Percentiles rank a stretch among this genome's conserved stretches.
Conservation (phyloP, 2,329 filamentous ascomycete genomes). For the Triangularia setosa region DNA sequence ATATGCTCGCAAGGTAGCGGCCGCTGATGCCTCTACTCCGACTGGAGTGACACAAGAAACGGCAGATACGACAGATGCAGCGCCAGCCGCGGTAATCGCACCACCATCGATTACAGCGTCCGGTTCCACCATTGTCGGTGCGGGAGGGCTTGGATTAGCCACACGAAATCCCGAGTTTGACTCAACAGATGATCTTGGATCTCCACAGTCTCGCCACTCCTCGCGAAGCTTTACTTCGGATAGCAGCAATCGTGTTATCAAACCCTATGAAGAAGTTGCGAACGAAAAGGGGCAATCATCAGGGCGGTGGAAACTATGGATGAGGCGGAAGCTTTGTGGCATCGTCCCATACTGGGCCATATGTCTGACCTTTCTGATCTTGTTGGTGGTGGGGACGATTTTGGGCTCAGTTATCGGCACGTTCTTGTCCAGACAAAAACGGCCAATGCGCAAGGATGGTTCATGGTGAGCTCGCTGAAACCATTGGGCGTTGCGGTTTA, state of each 20-base stretch:
- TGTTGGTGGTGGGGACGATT: slow-evolving; percentile 52
- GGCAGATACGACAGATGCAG: slow-evolving; percentile 2
- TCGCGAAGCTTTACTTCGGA: slow-evolving; percentile 49
- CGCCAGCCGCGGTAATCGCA: slow-evolving; percentile 6
- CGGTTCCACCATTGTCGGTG: slow-evolving; percentile 44
- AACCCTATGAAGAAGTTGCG: slow-evolving; percentile 43
- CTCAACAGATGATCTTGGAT: slow-evolving; percentile 52
- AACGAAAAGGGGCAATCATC: slow-evolving; percentile 44
- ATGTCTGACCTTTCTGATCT: slow-evolving; percentile 43
- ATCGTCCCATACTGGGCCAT: slow-evolving; percentile 59
- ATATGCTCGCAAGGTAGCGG: slow-evolving; percentile 51
- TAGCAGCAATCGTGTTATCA: slow-evolving; percentile 47
- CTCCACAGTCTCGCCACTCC: slow-evolving; percentile 49
- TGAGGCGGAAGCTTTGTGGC: slow-evolving; percentile 53
- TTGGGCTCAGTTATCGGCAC: slow-evolving; percentile 55
- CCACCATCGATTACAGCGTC: slow-evolving; percentile 14
- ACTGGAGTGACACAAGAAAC: not conserved
- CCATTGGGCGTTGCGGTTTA: not conserved
- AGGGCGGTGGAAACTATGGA: slow-evolving; percentile 51
- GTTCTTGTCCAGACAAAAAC: slow-evolving; percentile 36
- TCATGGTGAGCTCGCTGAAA: slow-evolving; percentile 24
- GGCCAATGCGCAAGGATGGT: slow-evolving; percentile 20
- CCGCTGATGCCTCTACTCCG: slow-evolving; percentile 22
- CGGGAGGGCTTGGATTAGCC: slow-evolving; percentile 58
- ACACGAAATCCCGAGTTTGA: slow-evolving; percentile 61